Conservation (phyloP, 1,284 basidiomycete genomes). For the Cronartium quercuum region DNA sequence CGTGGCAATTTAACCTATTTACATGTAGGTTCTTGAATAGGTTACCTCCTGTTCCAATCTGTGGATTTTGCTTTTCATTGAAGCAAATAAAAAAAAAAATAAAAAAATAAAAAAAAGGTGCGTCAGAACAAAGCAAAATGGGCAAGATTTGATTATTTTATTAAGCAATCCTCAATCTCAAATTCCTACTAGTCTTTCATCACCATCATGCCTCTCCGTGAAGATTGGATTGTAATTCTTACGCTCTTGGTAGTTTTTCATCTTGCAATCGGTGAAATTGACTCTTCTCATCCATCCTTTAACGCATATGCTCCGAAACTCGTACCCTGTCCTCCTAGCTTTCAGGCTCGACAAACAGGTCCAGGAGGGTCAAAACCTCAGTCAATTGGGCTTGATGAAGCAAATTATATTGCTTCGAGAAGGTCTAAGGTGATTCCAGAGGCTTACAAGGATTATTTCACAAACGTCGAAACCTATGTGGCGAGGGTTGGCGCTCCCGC, state of each 20-base stretch:
- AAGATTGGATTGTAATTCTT: neutral
- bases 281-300: neutral
- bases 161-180: no score
- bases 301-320: slow-evolving; percentile 19
- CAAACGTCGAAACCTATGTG: slow-evolving; percentile 14
- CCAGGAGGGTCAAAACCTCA: neutral
- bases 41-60: no score
- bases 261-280: neutral
- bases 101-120: no score
- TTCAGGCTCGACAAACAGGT: slow-evolving; percentile 1
- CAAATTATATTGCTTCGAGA: neutral
- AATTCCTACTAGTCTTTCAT: no score
- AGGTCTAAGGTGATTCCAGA: slow-evolving; percentile 12
- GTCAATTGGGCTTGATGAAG: slow-evolving; percentile 2
- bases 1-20: no score
- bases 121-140: no score
- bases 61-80: no score
- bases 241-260: neutral
- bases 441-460: slow-evolving; percentile 12
- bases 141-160: no score
- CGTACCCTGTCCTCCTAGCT: slow-evolving; percentile 9
- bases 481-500: neutral
- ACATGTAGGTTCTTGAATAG: no score
- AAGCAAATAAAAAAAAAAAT: no score
- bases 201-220: neutral